Evolutionary conservation across 345 rosid species (phyloP).

Genomic region (Ceriops decandra): DNA sequence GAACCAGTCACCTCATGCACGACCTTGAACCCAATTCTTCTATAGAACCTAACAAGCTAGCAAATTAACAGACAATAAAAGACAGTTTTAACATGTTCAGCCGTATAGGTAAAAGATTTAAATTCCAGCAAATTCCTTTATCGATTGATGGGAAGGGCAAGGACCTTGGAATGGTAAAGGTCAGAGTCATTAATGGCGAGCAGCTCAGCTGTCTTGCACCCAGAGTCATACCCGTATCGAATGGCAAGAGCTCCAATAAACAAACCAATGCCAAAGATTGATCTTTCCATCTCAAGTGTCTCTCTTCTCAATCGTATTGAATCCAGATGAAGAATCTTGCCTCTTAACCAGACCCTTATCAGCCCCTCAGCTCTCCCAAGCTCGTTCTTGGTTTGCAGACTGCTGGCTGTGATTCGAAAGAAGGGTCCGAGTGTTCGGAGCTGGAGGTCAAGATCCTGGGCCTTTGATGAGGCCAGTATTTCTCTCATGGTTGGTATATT

Average conservation of each 20-base stretch:
- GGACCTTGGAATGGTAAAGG: constrained; percentile 81
- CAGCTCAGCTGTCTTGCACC: constrained; percentile 72
- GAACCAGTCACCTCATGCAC: constrained; percentile 86
- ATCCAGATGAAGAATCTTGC: constrained; percentile 79
- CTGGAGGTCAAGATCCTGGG: constrained; percentile 68
- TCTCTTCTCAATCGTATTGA: constrained; percentile 66
- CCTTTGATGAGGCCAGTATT: constrained; percentile 55
- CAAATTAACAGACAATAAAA: background rate
- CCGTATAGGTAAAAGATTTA: background rate
- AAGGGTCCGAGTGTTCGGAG: constrained; percentile 74
- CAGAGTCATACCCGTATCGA: constrained; percentile 69
- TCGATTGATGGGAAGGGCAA: constrained; percentile 5
- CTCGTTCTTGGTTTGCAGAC: constrained; percentile 49
- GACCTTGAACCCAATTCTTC: constrained; percentile 64
- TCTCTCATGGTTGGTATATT: constrained; percentile 69
- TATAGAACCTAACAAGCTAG: constrained; percentile 83
- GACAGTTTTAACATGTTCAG: background rate
- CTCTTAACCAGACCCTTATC: constrained; percentile 67
- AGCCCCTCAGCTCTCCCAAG: constrained; percentile 76
- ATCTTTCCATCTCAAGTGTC: constrained; percentile 67
- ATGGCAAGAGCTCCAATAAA: constrained; percentile 90
- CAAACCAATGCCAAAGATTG: constrained; percentile 82
- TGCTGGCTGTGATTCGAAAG: constrained; percentile 71
- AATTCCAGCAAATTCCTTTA: background rate
- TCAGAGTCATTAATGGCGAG: constrained; percentile 92